Percentiles rank a stretch among this genome's conserved stretches.
Evolutionary conservation across 192 early-diverging fungal species (phyloP).

Genomic region (Entomortierella lignicola): DNA sequence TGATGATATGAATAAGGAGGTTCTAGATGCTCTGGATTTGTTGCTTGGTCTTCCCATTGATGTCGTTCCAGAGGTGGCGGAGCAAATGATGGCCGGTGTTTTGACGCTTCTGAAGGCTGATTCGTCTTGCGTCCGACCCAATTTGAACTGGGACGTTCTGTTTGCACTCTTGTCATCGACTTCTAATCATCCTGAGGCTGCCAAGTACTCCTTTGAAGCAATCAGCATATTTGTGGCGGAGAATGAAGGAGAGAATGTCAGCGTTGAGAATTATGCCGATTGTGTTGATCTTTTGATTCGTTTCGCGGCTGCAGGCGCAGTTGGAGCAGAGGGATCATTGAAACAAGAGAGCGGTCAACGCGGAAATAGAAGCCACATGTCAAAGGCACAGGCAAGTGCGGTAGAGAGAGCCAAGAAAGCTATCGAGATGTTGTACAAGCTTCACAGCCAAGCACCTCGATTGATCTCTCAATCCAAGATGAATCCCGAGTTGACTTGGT

Average conservation of each 20-base stretch:
- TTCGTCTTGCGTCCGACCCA: conserved; percentile 52
- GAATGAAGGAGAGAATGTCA: conserved; percentile 58
- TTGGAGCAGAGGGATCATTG: conserved; percentile 35
- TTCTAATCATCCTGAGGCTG: conserved; percentile 69
- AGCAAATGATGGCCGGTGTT: conserved; percentile 84
- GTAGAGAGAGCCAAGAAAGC: conserved; percentile 74
- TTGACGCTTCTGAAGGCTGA: conserved; percentile 72
- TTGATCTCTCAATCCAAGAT: conserved; percentile 55
- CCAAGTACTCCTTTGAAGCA: conserved; percentile 72
- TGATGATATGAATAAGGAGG: conserved; percentile 66
- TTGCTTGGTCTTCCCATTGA: conserved; percentile 68
- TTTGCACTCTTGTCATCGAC: conserved; percentile 67
- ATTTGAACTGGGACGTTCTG: conserved; percentile 61
- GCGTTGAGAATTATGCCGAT: conserved; percentile 76
- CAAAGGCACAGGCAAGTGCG: conserved; percentile 57
- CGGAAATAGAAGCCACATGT: conserved; percentile 44
- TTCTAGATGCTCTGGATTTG: conserved; percentile 63
- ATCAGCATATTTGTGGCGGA: conserved; percentile 68
- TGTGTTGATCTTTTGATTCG: conserved; percentile 77
- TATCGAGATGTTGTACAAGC: conserved; percentile 71
- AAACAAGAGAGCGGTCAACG: conserved; percentile 51
- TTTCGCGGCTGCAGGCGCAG: conserved; percentile 67
- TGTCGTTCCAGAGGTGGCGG: conserved; percentile 72
- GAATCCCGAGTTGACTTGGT: conserved; percentile 68
- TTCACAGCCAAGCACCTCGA: conserved; percentile 68